Evolutionary conservation across 805 yeast species (phyloP), one percentile per base, ranked within the genome.

Genomic region (Kuraishia ogatae): DNA sequence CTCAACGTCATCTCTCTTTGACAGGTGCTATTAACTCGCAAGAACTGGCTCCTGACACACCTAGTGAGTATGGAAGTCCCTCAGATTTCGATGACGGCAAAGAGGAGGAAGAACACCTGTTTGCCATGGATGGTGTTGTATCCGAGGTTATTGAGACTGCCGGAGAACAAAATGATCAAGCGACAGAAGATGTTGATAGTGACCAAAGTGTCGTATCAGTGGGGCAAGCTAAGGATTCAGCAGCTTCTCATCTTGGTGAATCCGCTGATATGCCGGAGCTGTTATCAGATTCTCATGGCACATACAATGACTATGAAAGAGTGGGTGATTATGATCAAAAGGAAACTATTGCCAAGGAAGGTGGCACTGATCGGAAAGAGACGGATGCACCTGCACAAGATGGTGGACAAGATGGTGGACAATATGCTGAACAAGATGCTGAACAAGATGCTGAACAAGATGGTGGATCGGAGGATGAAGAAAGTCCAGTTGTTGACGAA

Each of bases 311-410:
- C 5, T 26, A 26, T 26, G 52, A 55, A 8, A 10, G 26, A 13
- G 50, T 39, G 53, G 53, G 48, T 13, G 21, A 5, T 43, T 5
- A 19, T 20, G 60, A 50, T 20, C 48, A 17, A 19, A 22, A 15
- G 4, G 56, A 54, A 19, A 53, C 56, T 23, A 61, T 58, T 35
- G 46, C 55, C 17, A 60, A 58, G 19, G 28, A 58, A 23, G 55
- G 53, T 4, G 58, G 58, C 50, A 56, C 46, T 21, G 52, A 29
- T 15, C 56, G 19, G 8, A 49, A 19, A 39, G 50, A 51, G 22
- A 28, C 13, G 21, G 23, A 48, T n/a, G n/a, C n/a, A n/a, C n/a
- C n/a, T n/a, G n/a, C n/a, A n/a, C n/a, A n/a, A n/a, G n/a, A n/a
- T n/a, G n/a, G n/a, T n/a, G n/a, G n/a, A n/a, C n/a, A n/a, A n/a